phyloP scores from a whole-genome alignment of 495 filamentous ascomycete species.

The Pseudomonodictys pantanalensis region DNA sequence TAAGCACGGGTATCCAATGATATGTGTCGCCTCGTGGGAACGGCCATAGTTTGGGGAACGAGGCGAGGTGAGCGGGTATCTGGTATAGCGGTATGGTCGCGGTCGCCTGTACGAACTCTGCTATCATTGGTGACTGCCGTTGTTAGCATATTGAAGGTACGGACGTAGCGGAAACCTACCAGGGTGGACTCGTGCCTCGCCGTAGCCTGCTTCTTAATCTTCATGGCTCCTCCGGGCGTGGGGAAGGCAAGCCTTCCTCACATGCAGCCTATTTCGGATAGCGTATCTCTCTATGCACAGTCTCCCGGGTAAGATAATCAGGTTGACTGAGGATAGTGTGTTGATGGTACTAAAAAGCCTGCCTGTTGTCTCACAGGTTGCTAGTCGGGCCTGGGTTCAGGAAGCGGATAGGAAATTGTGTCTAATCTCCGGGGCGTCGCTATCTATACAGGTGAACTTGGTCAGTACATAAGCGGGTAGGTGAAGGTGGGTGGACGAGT shows the following conservation, averaged over 20 bases:
- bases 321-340: no score
- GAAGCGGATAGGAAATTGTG: no score
- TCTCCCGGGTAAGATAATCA: no score
- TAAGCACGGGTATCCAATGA: constrained; percentile 94
- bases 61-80: constrained; percentile 70
- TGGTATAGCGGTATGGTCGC: constrained; percentile 67
- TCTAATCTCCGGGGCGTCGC: no score
- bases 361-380: no score
- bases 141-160: background rate
- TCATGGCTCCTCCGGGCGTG: constrained; percentile 55
- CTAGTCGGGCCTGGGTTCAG: no score
- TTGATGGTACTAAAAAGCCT: no score
- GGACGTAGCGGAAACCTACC: constrained; percentile 54
- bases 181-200: constrained; percentile 90
- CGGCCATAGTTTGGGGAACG: constrained; percentile 85
- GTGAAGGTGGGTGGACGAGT: background rate
- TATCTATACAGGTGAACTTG: no score
- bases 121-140: constrained; percentile 76
- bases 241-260: constrained; percentile 31
- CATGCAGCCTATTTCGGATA: constrained; percentile 3
- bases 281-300: no score
- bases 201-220: constrained; percentile 93
- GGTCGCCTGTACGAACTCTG: constrained; percentile 68
- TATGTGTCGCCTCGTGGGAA: constrained; percentile 97
- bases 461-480: no score